Evolutionary conservation across 2,329 filamentous ascomycete species (phyloP).

Genomic region (Fusarium buharicum): DNA sequence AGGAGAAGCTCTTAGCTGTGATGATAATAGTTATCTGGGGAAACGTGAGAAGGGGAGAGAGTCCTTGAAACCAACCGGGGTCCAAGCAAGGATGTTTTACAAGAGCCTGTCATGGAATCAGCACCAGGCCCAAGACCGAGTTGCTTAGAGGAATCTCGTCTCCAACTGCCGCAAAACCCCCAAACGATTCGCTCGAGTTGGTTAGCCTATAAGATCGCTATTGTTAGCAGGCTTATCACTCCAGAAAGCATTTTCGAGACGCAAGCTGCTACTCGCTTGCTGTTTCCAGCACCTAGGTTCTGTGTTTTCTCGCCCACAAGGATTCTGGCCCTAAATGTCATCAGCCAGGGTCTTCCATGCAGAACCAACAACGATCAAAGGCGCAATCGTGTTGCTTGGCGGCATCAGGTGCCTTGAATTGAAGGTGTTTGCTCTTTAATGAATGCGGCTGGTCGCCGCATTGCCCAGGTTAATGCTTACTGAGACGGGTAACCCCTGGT

Average conservation of each 20-base stretch:
- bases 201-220: conserved; percentile 8
- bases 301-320: not conserved
- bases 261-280: conserved; percentile 3
- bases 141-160: conserved; percentile 34
- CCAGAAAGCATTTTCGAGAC: conserved; percentile 18
- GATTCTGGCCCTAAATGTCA: conserved; percentile 2
- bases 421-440: conserved; percentile 11
- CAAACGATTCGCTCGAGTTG: conserved; percentile 24
- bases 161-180: conserved; percentile 40
- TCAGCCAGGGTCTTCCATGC: not conserved
- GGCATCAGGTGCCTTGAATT: not conserved
- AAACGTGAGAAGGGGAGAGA: conserved; percentile 37
- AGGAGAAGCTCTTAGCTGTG: conserved; percentile 31
- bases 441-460: conserved; percentile 16
- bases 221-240: conserved; percentile 1
- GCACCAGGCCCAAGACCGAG: conserved; percentile 31
- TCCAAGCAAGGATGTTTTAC: conserved; percentile 31
- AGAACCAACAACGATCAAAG: conserved; percentile 5
- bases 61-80: conserved; percentile 25
- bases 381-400: conserved; percentile 6
- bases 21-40: conserved; percentile 38
- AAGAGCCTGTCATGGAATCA: conserved; percentile 25
- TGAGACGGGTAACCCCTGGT: conserved; percentile 20
- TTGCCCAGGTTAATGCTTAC: conserved; percentile 3
- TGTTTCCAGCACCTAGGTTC: not conserved